Percentiles rank a stretch among this genome's conserved stretches.
These are phyloP conservation scores for Takashimella koratensis DNA, from an alignment of 1,284 basidiomycete genomes.

Conservation along the genomic window DNA sequence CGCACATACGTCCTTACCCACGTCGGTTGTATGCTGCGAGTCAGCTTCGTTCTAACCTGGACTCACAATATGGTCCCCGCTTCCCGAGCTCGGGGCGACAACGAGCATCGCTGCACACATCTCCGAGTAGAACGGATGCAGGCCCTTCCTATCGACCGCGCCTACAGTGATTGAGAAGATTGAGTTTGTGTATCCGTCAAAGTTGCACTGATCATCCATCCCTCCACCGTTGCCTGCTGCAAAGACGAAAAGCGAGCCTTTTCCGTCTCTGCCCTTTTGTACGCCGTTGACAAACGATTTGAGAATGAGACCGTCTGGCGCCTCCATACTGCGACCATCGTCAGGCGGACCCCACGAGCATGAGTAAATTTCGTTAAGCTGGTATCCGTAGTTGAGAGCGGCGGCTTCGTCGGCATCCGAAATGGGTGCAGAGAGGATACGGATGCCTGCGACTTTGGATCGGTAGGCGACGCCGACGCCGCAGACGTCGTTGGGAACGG, in stretches of 20 bases:
- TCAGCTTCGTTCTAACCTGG: too few species aligned
- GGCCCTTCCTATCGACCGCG: conserved; percentile 84
- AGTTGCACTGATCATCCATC: conserved; percentile 95
- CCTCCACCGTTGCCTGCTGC: conserved; percentile 95
- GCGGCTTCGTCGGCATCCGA: conserved; percentile 97
- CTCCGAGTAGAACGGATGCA: conserved; percentile 97
- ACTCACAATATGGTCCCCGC: conserved; percentile 83
- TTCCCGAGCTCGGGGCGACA: conserved; percentile 94
- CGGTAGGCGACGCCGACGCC: conserved; percentile 92
- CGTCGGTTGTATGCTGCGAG: conserved; percentile 87
- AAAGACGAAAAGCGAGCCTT: conserved; percentile 94
- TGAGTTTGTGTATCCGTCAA: conserved; percentile 98
- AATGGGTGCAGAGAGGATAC: conserved; percentile 95
- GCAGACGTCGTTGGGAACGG: conserved; percentile 90
- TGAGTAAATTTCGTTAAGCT: conserved; percentile 88
- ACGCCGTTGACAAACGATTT: conserved; percentile 95
- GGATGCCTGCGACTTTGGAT: conserved; percentile 86
- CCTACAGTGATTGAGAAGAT: conserved; percentile 96
- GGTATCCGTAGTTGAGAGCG: conserved; percentile 85
- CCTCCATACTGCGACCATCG: conserved; percentile 93
- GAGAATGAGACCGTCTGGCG: conserved; percentile 83
- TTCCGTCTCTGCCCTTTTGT: conserved; percentile 82
- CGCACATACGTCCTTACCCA: conserved; percentile 77
- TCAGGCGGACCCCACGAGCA: conserved; percentile 99
- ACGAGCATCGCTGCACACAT: conserved; percentile 95